phyloP scores from a whole-genome alignment of 306 rosid genomes.

The Begonia fuchsioides region DNA sequence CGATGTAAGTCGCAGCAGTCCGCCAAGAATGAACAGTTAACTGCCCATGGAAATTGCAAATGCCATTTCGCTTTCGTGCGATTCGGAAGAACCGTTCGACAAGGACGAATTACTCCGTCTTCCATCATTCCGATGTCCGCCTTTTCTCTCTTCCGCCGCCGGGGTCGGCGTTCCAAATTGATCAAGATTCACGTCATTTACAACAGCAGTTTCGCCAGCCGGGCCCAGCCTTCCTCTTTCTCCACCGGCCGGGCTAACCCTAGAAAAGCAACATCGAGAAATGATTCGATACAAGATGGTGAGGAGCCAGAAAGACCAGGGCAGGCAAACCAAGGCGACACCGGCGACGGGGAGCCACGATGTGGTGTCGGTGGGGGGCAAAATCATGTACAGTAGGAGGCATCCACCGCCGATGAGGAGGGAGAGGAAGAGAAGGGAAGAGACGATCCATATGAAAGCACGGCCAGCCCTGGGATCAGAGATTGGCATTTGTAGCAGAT shows the following conservation, averaged over 20 bases:
- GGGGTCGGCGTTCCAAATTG: too few relatives aligned
- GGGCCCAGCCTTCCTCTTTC: neutral
- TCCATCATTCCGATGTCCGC: conserved; percentile 4
- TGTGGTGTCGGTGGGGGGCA: conserved; percentile 25
- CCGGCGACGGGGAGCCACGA: conserved; percentile 48
- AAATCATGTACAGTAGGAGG: conserved; percentile 32
- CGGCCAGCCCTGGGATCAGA: conserved; percentile 32
- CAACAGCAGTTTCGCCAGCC: neutral
- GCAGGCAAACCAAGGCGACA: conserved; percentile 49
- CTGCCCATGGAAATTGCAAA: conserved; percentile 34
- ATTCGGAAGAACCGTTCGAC: conserved; percentile 7
- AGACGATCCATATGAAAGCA: conserved; percentile 40
- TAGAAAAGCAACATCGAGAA: conserved; percentile 32
- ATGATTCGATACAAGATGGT: conserved; percentile 50
- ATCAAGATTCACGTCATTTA: neutral
- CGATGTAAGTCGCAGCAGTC: too few relatives aligned
- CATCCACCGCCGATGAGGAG: conserved; percentile 45
- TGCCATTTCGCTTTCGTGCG: conserved; percentile 63
- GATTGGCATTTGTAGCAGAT: conserved; percentile 38
- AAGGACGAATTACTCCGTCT: conserved; percentile 1
- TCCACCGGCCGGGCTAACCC: conserved; percentile 9
- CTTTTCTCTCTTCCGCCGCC: conserved; percentile 3
- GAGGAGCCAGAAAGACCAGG: conserved; percentile 73
- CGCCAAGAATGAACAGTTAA: too few relatives aligned
- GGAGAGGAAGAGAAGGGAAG: conserved; percentile 27